Base-by-base conservation (phyloP, 352 stramenopile species). In the Phytopythium chamaehyphon region DNA sequence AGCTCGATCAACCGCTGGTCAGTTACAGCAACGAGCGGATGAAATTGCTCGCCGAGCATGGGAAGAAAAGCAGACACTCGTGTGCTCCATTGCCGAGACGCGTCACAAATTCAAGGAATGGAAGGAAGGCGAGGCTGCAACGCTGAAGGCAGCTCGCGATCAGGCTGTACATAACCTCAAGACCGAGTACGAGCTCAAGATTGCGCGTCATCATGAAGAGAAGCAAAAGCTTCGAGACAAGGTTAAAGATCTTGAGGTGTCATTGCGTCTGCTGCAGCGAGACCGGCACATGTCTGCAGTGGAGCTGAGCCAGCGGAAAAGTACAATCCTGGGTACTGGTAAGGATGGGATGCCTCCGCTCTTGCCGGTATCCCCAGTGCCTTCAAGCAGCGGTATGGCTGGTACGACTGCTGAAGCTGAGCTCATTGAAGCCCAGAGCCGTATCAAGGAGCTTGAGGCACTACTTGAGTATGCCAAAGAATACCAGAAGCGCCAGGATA, bases 181-280 rank as follows among this genome's bases (percentile, higher is more conserved):
- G 9, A 80, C 76, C 1, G 76, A 86, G 48, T 88, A 85, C 37
- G 76, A 88, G 39, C 58, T 86, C 21, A 85, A 88, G 49, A 73
- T 88, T 28, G 68, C 72, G 2, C 68, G 76, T 2, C 76, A 86
- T 44, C 76, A 86, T 22, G 76, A 86, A 38, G 76, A 88, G 43
- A 88, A 86, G 46, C 72, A 86, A 15, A 88, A 88, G 26, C 51
- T 88, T 10, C 69, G 76, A 14, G 76, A 86, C 15, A 85, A 88
- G 45, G 72, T 86, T n/a, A 83, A 84, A 38, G 76, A 88, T 57
- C 60, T 88, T 2, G 76, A 86, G 61, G 76, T 86, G 1, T 83
- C 76, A 16, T 50, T 86, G 19, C 74, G 76, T 15, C 49, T 88
- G 16, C 61, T 86, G 48, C 76, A 88, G 49, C 76, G 78, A 46